phyloP scores from a whole-genome alignment of 2,329 filamentous ascomycete species.

The Pestalotiopsis sp. region DNA sequence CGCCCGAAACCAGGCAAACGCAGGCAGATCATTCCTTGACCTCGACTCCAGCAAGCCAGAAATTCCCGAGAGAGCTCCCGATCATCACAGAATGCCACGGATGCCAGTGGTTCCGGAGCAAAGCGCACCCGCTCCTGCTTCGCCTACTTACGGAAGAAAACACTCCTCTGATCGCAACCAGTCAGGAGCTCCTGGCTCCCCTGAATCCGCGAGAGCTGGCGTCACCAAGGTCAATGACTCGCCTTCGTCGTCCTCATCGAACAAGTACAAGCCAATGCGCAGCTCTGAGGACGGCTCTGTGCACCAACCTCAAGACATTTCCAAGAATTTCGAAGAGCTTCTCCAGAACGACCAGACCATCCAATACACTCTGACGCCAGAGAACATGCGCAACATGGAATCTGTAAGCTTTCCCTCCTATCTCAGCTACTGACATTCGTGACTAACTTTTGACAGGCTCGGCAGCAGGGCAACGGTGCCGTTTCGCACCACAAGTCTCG shows the following conservation, averaged over 20 bases:
- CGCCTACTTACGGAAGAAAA: constrained; percentile 16
- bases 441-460: background rate
- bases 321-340: constrained; percentile 74
- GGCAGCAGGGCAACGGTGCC: constrained; percentile 36
- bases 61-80: constrained; percentile 21
- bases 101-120: constrained; percentile 33
- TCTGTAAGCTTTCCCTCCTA: constrained; percentile 56
- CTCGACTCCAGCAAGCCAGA: constrained; percentile 25
- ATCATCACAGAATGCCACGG: constrained; percentile 24
- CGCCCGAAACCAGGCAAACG: constrained; percentile 17
- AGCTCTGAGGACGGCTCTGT: constrained; percentile 60
- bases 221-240: constrained; percentile 51
- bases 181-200: constrained; percentile 21
- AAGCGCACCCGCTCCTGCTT: constrained; percentile 25
- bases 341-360: constrained; percentile 83
- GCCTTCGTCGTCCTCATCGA: constrained; percentile 50
- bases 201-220: constrained; percentile 30
- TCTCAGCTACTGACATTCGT: background rate
- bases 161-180: constrained; percentile 12
- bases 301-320: constrained; percentile 58
- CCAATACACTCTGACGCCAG: constrained; percentile 79
- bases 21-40: constrained; percentile 12
- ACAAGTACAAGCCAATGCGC: constrained; percentile 55
- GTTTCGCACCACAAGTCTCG: constrained; percentile 42
- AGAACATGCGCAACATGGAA: constrained; percentile 76